Evolutionary conservation across 192 early-diverging fungal species (phyloP).

Genomic region (Diversispora epigaea): DNA sequence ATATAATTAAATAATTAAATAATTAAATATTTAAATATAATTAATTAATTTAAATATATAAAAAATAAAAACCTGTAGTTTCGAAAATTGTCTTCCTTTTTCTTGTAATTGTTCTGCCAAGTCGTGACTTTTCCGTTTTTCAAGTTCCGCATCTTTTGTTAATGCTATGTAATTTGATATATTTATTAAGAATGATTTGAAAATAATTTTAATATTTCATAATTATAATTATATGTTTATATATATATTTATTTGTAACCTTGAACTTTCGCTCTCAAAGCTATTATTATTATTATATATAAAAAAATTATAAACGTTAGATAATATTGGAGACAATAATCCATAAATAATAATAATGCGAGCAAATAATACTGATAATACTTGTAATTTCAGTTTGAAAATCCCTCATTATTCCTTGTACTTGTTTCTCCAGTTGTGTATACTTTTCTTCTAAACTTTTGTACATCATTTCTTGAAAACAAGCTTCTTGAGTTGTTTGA

Average conservation of each 20-base stretch:
- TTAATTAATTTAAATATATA: background rate
- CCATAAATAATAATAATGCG: background rate
- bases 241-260: background rate
- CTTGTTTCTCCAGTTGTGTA: constrained; percentile 36
- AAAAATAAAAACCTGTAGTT: constrained; percentile 18
- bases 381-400: constrained; percentile 35
- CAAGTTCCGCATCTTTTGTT: constrained; percentile 28
- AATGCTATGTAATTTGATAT: constrained; percentile 13
- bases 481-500: constrained; percentile 60
- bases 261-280: constrained; percentile 13
- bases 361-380: constrained; percentile 5
- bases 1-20: background rate
- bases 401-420: constrained; percentile 39
- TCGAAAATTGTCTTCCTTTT: constrained; percentile 27
- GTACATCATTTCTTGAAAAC: constrained; percentile 40
- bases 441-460: constrained; percentile 43
- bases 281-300: background rate
- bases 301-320: background rate
- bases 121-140: constrained; percentile 31
- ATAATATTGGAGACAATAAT: background rate
- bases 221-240: background rate
- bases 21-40: background rate
- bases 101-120: constrained; percentile 29
- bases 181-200: background rate
- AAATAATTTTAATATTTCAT: background rate